Evolutionary conservation across 345 rosid genomes (phyloP).

Genomic region (Syzygium grande): DNA sequence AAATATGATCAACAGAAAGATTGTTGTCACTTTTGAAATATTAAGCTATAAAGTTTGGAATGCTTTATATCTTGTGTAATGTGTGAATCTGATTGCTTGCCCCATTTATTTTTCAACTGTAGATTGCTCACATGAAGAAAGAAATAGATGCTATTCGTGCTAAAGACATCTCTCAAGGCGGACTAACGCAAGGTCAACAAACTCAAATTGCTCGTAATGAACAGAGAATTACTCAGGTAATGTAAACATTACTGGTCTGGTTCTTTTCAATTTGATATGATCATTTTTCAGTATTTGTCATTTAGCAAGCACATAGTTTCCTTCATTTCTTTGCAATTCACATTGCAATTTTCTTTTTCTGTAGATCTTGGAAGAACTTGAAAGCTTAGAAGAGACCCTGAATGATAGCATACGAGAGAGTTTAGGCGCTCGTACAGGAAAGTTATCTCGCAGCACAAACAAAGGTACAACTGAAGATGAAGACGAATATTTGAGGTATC

Average conservation of each 20-base stretch:
- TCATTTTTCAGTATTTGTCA: neutral
- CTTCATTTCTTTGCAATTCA: neutral
- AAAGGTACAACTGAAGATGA: conserved; percentile 57
- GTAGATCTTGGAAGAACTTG: conserved; percentile 90
- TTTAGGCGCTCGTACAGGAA: conserved; percentile 73
- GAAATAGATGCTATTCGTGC: conserved; percentile 92
- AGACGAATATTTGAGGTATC: conserved; percentile 60
- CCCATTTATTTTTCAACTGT: neutral
- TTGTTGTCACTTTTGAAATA: neutral
- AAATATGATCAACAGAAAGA: neutral
- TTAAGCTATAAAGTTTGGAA: neutral
- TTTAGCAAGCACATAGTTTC: neutral
- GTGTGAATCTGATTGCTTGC: neutral
- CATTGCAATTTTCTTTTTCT: neutral
- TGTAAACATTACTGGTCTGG: neutral
- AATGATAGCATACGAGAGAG: conserved; percentile 95
- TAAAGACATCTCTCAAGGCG: conserved; percentile 95
- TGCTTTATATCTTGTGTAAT: neutral
- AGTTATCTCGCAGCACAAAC: conserved; percentile 31
- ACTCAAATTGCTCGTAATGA: conserved; percentile 98
- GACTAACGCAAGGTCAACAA: conserved; percentile 97
- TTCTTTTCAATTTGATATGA: neutral
- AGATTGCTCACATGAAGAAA: conserved; percentile 97
- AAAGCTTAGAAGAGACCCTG: conserved; percentile 90
- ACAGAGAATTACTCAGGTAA: conserved; percentile 82